Conservation (phyloP, 2,329 filamentous ascomycete genomes). For the Aspergillus brasiliensis region DNA sequence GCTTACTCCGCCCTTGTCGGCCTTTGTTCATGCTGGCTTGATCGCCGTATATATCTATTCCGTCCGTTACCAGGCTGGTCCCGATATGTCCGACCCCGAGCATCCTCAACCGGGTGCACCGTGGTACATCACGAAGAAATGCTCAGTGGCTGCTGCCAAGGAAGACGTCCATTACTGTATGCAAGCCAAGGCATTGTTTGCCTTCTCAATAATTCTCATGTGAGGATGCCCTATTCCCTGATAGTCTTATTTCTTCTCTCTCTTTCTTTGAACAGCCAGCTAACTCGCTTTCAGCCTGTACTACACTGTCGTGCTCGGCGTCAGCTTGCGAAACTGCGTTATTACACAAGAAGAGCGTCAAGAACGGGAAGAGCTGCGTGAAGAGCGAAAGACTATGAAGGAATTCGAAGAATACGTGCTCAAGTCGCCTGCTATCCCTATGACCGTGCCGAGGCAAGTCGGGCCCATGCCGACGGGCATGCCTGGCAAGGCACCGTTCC, state of each 20-base stretch:
- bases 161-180: slow-evolving; percentile 57
- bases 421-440: slow-evolving; percentile 40
- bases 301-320: slow-evolving; percentile 52
- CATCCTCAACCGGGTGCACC: slow-evolving; percentile 58
- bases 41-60: slow-evolving; percentile 58
- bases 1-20: slow-evolving; percentile 58
- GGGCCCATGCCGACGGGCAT: slow-evolving; percentile 17
- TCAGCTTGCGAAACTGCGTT: slow-evolving; percentile 53
- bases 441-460: slow-evolving; percentile 28
- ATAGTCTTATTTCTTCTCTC: too few relatives aligned
- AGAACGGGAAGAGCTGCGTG: slow-evolving; percentile 34
- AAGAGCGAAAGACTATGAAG: slow-evolving; percentile 41
- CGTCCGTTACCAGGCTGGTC: slow-evolving; percentile 57
- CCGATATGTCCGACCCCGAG: slow-evolving; percentile 60
- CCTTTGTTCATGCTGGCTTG: slow-evolving; percentile 54
- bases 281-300: slow-evolving; percentile 45
- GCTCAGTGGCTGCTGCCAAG: slow-evolving; percentile 52
- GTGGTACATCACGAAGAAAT: slow-evolving; percentile 66
- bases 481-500: slow-evolving; percentile 46
- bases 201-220: slow-evolving; percentile 58
- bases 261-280: not conserved
- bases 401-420: slow-evolving; percentile 46
- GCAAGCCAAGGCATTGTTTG: slow-evolving; percentile 63
- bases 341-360: slow-evolving; percentile 42
- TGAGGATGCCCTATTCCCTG: slow-evolving; percentile 38